A percentile compares a stretch with the other conserved stretches of the same genome.
Evolutionary conservation across 106 monocot genomes (phyloP).

Genomic region (Vanilla planifolia): DNA sequence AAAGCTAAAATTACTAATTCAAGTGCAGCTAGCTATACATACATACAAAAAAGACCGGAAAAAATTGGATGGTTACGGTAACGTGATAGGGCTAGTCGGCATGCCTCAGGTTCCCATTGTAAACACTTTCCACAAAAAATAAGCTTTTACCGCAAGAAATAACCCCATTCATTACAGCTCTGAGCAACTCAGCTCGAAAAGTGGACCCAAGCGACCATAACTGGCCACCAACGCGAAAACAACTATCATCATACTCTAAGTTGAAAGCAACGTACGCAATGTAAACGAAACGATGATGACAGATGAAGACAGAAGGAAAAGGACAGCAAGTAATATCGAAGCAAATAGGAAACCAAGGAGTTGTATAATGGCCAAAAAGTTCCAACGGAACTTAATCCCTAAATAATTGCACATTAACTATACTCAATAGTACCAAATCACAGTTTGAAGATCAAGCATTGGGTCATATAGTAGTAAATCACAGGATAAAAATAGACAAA

Average conservation of each 20-base stretch:
- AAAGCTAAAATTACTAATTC: neutral
- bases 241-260: neutral
- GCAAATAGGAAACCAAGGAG: neutral
- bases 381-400: neutral
- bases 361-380: neutral
- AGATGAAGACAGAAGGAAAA: neutral
- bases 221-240: neutral
- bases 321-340: neutral
- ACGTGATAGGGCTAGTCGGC: neutral
- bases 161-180: neutral
- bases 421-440: neutral
- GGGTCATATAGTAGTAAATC: neutral
- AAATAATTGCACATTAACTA: neutral
- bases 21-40: neutral
- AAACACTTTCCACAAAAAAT: neutral
- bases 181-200: neutral
- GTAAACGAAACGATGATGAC: neutral
- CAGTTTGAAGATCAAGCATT: neutral
- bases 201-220: neutral
- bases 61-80: neutral
- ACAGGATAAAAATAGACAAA: neutral
- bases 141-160: neutral
- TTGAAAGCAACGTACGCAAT: slow-evolving; percentile 3
- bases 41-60: neutral
- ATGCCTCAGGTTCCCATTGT: neutral